phyloP scores from a whole-genome alignment of 306 rosid genomes.

The Prinsepia uniflora region DNA sequence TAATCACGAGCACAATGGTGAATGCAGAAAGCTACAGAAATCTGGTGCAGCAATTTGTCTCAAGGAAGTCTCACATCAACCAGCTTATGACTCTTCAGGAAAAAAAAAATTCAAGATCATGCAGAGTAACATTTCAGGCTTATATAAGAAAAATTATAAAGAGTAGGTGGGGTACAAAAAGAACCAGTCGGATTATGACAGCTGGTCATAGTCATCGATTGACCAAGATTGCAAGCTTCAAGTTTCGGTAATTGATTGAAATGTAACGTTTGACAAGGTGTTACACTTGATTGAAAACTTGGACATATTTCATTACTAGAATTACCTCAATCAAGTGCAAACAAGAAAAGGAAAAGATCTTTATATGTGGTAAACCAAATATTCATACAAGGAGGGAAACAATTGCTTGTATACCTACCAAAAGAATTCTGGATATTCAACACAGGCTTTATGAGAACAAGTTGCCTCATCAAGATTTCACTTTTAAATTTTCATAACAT shows the following conservation, averaged over 20 bases:
- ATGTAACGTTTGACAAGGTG: not conserved
- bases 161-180: too few relatives aligned
- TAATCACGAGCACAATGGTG: not conserved
- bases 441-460: not conserved
- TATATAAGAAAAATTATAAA: not conserved
- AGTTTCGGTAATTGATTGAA: not conserved
- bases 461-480: not conserved
- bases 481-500: not conserved
- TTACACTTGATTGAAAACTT: not conserved
- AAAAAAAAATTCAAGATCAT: not conserved
- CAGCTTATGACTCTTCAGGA: not conserved
- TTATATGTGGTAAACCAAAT: not conserved
- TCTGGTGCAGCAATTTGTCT: slow-evolving; percentile 1
- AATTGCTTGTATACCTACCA: not conserved
- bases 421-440: not conserved
- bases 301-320: not conserved
- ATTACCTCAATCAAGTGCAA: not conserved
- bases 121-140: not conserved
- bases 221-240: too few relatives aligned
- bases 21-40: not conserved
- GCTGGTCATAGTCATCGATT: too few relatives aligned
- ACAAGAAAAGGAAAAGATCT: not conserved
- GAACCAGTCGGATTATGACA: too few relatives aligned
- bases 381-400: not conserved
- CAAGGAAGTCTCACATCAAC: not conserved